Evolutionary conservation across 805 yeast species (phyloP).

Genomic region (Candida koratica): DNA sequence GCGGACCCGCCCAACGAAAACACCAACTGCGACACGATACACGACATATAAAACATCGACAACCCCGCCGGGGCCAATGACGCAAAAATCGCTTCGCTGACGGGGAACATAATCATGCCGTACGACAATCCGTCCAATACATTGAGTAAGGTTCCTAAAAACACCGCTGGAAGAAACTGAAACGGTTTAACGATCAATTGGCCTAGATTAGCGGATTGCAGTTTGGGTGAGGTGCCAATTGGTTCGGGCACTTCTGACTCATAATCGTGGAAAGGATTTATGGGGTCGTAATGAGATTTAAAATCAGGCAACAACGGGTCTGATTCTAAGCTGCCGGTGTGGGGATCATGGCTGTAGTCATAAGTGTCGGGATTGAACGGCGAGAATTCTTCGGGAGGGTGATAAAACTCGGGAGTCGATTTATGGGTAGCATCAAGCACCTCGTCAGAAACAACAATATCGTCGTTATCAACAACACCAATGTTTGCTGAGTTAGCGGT

Average conservation of each 20-base stretch:
- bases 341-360: not conserved
- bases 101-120: slow-evolving; percentile 96
- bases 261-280: slow-evolving; percentile 7
- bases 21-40: slow-evolving; percentile 83
- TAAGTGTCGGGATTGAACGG: not conserved
- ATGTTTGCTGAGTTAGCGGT: slow-evolving; percentile 55
- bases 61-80: slow-evolving; percentile 83
- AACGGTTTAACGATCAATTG: slow-evolving; percentile 35
- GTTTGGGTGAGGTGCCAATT: not conserved
- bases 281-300: not conserved
- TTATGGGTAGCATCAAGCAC: not conserved
- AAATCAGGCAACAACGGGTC: slow-evolving; percentile 1
- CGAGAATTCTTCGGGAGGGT: slow-evolving; percentile 1
- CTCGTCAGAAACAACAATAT: not conserved
- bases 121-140: slow-evolving; percentile 91
- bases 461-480: slow-evolving; percentile 42
- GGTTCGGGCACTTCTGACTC: slow-evolving; percentile 3
- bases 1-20: slow-evolving; percentile 89
- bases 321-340: too few species aligned
- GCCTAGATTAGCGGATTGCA: slow-evolving; percentile 8
- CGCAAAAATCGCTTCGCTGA: slow-evolving; percentile 73
- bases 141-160: slow-evolving; percentile 79
- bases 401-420: not conserved
- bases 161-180: slow-evolving; percentile 69
- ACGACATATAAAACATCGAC: slow-evolving; percentile 90